Evolutionary conservation across 2,329 filamentous ascomycete species (phyloP).

Genomic region (Hypomyces rosellus): DNA sequence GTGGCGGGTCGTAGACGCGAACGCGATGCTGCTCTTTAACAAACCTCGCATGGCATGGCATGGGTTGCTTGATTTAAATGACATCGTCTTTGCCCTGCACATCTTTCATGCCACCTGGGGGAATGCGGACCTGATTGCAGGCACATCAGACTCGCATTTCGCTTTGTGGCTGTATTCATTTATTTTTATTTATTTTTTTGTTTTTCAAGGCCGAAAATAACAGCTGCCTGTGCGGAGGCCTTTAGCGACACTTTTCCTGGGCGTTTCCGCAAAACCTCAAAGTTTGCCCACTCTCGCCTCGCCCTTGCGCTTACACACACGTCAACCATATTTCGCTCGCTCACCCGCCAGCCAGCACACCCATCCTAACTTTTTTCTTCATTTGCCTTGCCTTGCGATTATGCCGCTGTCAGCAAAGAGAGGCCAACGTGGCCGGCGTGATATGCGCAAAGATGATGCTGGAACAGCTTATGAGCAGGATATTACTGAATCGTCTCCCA

Average conservation of each 20-base stretch:
- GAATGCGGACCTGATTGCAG: not conserved
- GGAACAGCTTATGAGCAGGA: slow-evolving; percentile 26
- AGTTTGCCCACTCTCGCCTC: no score
- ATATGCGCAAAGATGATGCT: slow-evolving; percentile 31
- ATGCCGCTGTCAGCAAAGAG: slow-evolving; percentile 36
- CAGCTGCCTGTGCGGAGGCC: no score
- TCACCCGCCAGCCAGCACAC: not conserved
- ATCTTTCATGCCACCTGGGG: not conserved
- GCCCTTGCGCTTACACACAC: not conserved
- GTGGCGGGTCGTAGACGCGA: not conserved
- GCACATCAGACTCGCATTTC: no score
- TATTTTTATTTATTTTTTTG: no score
- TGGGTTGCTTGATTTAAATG: not conserved
- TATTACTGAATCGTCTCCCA: slow-evolving; percentile 50
- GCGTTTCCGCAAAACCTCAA: no score
- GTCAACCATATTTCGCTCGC: not conserved
- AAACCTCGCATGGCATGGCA: not conserved
- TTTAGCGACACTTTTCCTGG: no score
- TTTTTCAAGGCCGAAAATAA: no score
- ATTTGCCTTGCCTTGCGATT: slow-evolving; percentile 3
- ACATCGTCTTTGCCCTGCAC: not conserved
- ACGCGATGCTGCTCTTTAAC: not conserved
- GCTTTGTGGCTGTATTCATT: no score
- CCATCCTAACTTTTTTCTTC: not conserved
- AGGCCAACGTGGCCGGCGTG: slow-evolving; percentile 32